Percentiles rank a stretch among this genome's conserved stretches.
Evolutionary conservation across 371 early-diverging fungal species (phyloP).

Genomic region (Fennellomyces sp.): DNA sequence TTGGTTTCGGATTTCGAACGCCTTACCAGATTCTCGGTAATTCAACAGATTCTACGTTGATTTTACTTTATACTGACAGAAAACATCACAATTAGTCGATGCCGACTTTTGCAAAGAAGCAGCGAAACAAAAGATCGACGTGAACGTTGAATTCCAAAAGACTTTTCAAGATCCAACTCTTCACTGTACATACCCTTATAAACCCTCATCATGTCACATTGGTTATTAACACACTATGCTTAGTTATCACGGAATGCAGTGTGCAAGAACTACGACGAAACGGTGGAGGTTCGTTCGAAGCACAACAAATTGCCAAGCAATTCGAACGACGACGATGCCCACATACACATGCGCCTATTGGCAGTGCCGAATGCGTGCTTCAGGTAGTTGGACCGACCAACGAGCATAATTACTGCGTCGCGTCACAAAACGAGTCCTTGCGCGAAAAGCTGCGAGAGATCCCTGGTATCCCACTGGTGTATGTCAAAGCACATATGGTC

Average conservation of each 20-base stretch:
- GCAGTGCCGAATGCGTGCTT: slow-evolving; percentile 73
- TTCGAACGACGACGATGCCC: slow-evolving; percentile 82
- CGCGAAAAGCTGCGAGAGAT: slow-evolving; percentile 69
- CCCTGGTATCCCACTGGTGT: slow-evolving; percentile 88
- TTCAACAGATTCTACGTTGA: slow-evolving; percentile 14
- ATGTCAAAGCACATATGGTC: slow-evolving; percentile 75
- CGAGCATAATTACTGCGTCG: slow-evolving; percentile 81
- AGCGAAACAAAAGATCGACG: slow-evolving; percentile 57
- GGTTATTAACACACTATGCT: background rate
- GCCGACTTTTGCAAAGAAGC: slow-evolving; percentile 74
- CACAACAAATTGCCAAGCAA: slow-evolving; percentile 61
- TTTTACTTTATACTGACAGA: background rate
- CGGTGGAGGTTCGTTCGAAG: slow-evolving; percentile 61
- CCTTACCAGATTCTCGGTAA: slow-evolving; percentile 90
- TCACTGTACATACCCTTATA: too few relatives aligned
- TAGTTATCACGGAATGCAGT: slow-evolving; percentile 85
- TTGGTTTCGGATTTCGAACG: slow-evolving; percentile 82
- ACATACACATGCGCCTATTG: slow-evolving; percentile 65
- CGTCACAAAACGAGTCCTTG: slow-evolving; percentile 74
- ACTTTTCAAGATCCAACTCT: slow-evolving; percentile 56
- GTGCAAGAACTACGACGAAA: slow-evolving; percentile 66
- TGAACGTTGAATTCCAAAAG: slow-evolving; percentile 55
- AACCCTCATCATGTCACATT: too few relatives aligned
- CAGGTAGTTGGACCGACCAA: slow-evolving; percentile 75
- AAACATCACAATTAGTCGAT: slow-evolving; percentile 77